Base-by-base conservation (phyloP, 1,139 yeast species). In the Ogataea hybrid region DNA sequence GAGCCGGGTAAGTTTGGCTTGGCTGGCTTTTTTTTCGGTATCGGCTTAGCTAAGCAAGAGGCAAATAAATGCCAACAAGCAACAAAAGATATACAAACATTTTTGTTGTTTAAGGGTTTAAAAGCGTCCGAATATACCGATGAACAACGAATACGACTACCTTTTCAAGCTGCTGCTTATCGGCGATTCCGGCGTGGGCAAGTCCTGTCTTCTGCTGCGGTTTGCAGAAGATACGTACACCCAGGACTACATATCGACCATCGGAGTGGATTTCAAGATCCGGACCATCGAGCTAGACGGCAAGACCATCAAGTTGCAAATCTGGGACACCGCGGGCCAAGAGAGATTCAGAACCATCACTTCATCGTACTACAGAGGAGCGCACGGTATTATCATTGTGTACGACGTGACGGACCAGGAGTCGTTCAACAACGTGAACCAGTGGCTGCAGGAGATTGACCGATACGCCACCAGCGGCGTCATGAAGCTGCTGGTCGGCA, bases 251-350 rank as follows among this genome's bases (percentile, higher is more conserved):
- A 90, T 92, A 59, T 88, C 97, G 43, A 92, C 98, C 42, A 92
- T 92, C 63, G 98, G 98, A 44, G 98, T 92, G 42, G 98, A 92
- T 64, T 92, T 92, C 73, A 92, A 92, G 70, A 92, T 92, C 69
- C 87, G 97, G 73, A 92, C 97, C 41, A 88, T 92, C 49, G 97
- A 90, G 60, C 74, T 92, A 51, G 97, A 92, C 56, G 98, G 97
- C 52, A 92, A 92, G 73, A 89, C 96, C 44, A 94, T 92, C 64
- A 92, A 92, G 71, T 76, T 92, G 59, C 98, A 92, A 70, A 90
- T 92, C 63, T 92, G 98, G 98, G 98, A 92, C 64, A 92, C 98
- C 41, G 98, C 98, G 7, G 98, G 98, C 32, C 98, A 92, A 71
- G 98, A 92, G 67, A 77, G 98, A 58, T 92, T 92, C 72, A 81